Conservation (phyloP, 2,329 filamentous ascomycete species). For the Colletotrichum higginsianum region DNA sequence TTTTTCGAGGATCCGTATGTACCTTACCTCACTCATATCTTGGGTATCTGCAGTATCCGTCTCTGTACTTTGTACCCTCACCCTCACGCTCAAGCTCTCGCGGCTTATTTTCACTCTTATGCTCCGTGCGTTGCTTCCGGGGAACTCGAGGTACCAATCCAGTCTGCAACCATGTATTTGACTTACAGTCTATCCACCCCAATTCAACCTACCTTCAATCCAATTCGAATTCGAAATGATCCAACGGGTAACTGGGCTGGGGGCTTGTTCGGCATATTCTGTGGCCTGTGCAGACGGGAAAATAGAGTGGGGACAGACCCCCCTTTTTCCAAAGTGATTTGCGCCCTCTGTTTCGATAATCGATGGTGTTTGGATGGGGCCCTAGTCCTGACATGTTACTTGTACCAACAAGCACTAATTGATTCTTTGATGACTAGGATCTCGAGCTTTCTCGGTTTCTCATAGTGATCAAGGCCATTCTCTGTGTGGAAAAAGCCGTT, state of each 20-base stretch:
- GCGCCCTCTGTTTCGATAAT: slow-evolving; percentile 36
- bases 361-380: slow-evolving; percentile 34
- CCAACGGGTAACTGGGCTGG: not conserved
- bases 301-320: slow-evolving; percentile 39
- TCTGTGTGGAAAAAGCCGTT: not conserved
- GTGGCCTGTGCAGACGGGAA: slow-evolving; percentile 34
- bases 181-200: not conserved
- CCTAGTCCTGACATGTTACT: slow-evolving; percentile 33
- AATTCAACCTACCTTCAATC: not conserved
- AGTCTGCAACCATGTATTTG: not conserved
- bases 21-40: not conserved
- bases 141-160: slow-evolving; percentile 29
- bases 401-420: not conserved
- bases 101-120: not conserved
- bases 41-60: not conserved
- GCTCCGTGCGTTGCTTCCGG: slow-evolving; percentile 34
- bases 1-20: not conserved
- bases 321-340: slow-evolving; percentile 37
- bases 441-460: not conserved
- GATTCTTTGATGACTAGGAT: not conserved
- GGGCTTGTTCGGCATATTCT: not conserved
- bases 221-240: slow-evolving; percentile 21
- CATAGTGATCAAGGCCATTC: not conserved
- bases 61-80: not conserved
- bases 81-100: not conserved